Base-by-base conservation (phyloP, 768 basidiomycete species). In the Tricholoma sp. region DNA sequence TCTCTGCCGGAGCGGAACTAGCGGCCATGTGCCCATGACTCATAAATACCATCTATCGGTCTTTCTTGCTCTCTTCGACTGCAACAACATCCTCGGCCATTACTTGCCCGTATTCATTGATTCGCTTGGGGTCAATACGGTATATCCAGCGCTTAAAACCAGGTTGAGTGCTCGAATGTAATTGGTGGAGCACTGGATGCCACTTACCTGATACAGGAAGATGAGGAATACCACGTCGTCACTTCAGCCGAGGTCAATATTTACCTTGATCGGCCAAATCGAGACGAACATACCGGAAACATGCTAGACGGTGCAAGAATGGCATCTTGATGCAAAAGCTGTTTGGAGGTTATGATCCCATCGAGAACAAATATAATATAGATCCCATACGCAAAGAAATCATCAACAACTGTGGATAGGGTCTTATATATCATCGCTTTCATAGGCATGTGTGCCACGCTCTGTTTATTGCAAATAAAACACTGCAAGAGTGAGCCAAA, bases 301-400 rank as follows among this genome's bases (percentile, higher is more conserved):
- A 91, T 4, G 89, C 89, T 55, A 98, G 75, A 55, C 95, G 86
- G 68, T 98, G 95, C 45, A 98, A 79, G 66, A 89, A 83, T 32
- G 96, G 96, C 96, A 98, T 98, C 76, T 92, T 92, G 75, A 96
- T 95, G 66, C 90, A 91, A 71, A 95, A 94, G 34, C 91, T 94
- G 63, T 51, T 57, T 53, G 50, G 58, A 56, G 58, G 61, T 60
- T 52, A 66, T 32, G 47, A 36, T 39, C 47, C 48, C 20, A 52
- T 42, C 33, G 32, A n/a, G 39, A 50, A 7, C 24, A 53, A 64
- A 33, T 11, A 54, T 52, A 6, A 55, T 39, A 37, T 52, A 54
- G 34, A 62, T 41, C 45, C 65, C 88, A 64, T 77, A 93, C 89
- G 88, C 87, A 68, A 93, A 92, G 63, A 96, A 83, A 70, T 98